Base-by-base conservation (phyloP, 768 basidiomycete species). In the Boletus reticuloceps region DNA sequence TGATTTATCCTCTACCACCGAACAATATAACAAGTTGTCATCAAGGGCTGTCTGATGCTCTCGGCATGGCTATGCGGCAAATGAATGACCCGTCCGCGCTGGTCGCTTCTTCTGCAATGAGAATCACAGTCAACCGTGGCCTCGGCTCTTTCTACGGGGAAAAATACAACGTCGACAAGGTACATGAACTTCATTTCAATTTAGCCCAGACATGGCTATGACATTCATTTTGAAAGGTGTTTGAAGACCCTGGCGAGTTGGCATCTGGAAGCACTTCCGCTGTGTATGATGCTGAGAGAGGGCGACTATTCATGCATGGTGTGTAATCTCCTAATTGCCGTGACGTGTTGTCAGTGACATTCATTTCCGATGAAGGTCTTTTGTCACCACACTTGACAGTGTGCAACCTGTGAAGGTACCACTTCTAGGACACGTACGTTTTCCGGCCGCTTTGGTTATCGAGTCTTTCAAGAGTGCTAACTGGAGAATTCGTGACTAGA, bases 161-260 rank as follows among this genome's bases (percentile, higher is more conserved):
- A 57, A 88, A 85, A 61, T 83, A 78, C 60, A 77, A 73, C 31
- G 70, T 84, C 16, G 79, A 83, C 50, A 85, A 81, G 77, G 85
- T 83, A 64, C 12, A 64, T 51, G 47, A 43, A 45, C 50, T 42
- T 3, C n/a, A 40, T 50, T 40, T 2, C 19, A 36, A 27, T 1
- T 41, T 44, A 13, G 2, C 25, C n/a, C n/a, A 16, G 9, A 12
- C 12, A 16, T n/a, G 13, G 9, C 39, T 55, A n/a, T n/a, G n/a
- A n/a, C 57, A 61, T 39, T 48, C 44, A 41, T 63, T 55, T 34
- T 42, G 6, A 14, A 58, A 88, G 85, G 74, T 81, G 11, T 88
- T 90, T 54, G 84, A 88, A 66, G 86, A 90, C 66, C 75, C 83
- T 54, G 88, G 89, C 10, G 70, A 64, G 4, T 47, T 85, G 25